phyloP scores from a whole-genome alignment of 2,329 filamentous ascomycete species.

The Fusarium sp. region DNA sequence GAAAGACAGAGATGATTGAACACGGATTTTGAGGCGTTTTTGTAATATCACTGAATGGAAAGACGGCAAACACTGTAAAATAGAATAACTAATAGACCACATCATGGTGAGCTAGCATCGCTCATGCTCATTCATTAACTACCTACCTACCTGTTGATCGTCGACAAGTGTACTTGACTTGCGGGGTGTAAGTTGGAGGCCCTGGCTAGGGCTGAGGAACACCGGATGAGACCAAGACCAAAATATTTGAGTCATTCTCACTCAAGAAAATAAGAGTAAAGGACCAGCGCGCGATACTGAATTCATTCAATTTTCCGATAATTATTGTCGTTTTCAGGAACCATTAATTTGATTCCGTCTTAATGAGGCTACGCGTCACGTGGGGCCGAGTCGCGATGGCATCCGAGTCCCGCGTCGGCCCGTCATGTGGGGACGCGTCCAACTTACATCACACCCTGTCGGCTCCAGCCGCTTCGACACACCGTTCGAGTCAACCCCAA shows the following conservation, averaged over 20 bases:
- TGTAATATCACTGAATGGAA: constrained; percentile 15
- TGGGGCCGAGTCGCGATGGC: constrained; percentile 6
- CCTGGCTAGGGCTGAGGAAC: neutral
- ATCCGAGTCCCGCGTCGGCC: constrained; percentile 13
- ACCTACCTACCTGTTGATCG: neutral
- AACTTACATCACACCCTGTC: constrained; percentile 27
- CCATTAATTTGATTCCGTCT: neutral
- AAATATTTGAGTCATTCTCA: neutral
- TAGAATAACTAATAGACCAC: neutral
- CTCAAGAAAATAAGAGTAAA: neutral
- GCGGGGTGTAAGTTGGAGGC: neutral
- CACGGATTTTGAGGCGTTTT: neutral
- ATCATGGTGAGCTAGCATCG: neutral
- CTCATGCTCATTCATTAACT: neutral
- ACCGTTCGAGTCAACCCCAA: constrained; percentile 8
- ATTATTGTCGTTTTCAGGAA: neutral
- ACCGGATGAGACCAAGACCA: neutral
- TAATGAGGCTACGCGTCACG: constrained; percentile 20
- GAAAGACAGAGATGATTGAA: constrained; percentile 38
- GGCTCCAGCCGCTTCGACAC: constrained; percentile 6
- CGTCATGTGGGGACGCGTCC: constrained; percentile 42
- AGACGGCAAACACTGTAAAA: neutral
- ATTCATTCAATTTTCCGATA: neutral
- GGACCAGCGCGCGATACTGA: neutral
- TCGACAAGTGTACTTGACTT: neutral